Base-by-base conservation (phyloP, 805 yeast species). In the Groenewaldozyma tartarivorans region DNA sequence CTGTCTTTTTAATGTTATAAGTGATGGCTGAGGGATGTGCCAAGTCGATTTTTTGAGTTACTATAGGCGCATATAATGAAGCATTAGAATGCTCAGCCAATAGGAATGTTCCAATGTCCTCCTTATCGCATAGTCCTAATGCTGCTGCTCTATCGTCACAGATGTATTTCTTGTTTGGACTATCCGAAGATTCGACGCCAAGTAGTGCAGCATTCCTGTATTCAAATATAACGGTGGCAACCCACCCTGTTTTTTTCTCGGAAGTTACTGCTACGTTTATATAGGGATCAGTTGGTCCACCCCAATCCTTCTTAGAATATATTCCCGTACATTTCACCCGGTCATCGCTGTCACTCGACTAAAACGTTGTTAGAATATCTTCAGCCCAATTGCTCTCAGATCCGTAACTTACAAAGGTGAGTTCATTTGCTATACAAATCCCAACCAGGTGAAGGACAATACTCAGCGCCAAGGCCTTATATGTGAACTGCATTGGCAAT, bases 241-340 rank as follows among this genome's bases (percentile, higher is more conserved):
- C 61, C 40, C 66, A 56, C 5, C 69, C 67, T 24, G 63, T 68
- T 19, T 35, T 18, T 9, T 16, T 9, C 16, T 55, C 44, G 3
- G 51, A 46, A 7, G 55, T 39, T 20, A 48, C 36, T 5, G 43
- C 57, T 5, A 58, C 56, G 71, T 72, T 36, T 69, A 71, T 48
- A 74, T 75, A 58, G 61, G 94, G 87, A 44, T 75, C 79, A 6
- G 71, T 68, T 19, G 50, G 46, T 27, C 98, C 98, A 37, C 86
- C 81, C 88, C 94, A 84, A 55, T 88, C 94, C 36, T 75, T 68
- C 51, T 78, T 79, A 42, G 88, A 74, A 63, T 90, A 90, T 78
- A 90, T 81, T 27, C 98, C 98, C 3, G 87, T 71, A 59, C 98
- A 90, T 20, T 75, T 75, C 53, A 84, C 92, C 15, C 79, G 67